Conservation (phyloP, 345 rosid genomes). For the Gossypium anomalum region DNA sequence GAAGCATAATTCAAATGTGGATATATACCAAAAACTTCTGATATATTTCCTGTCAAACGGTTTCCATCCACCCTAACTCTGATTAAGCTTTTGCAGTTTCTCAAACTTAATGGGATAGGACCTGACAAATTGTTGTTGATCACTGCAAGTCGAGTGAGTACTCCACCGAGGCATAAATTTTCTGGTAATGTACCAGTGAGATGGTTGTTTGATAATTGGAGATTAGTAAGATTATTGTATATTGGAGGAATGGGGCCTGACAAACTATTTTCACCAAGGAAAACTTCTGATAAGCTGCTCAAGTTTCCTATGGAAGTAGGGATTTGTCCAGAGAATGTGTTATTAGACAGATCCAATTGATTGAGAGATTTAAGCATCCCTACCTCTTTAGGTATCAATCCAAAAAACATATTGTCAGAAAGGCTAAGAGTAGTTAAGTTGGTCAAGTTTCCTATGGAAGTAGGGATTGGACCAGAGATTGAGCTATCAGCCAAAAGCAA, state of each 20-base stretch:
- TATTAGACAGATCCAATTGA: too few species aligned
- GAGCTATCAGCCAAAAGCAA: too few species aligned
- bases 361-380: neutral
- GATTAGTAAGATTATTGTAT: neutral
- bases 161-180: neutral
- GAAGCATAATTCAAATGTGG: constrained; percentile 16
- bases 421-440: neutral
- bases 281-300: neutral
- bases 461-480: neutral
- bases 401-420: neutral
- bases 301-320: neutral
- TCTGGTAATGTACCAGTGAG: neutral
- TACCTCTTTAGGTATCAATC: neutral
- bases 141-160: neutral
- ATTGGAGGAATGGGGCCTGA: neutral
- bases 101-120: constrained; percentile 29
- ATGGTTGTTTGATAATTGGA: neutral
- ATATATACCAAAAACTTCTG: constrained; percentile 25
- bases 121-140: constrained; percentile 21
- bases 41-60: constrained; percentile 24
- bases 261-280: neutral
- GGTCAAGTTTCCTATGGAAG: constrained; percentile 4
- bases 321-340: neutral
- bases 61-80: constrained; percentile 28
- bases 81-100: constrained; percentile 22